Base-by-base conservation (phyloP, 2,329 filamentous ascomycete species). In the Calonectria ilicicola region DNA sequence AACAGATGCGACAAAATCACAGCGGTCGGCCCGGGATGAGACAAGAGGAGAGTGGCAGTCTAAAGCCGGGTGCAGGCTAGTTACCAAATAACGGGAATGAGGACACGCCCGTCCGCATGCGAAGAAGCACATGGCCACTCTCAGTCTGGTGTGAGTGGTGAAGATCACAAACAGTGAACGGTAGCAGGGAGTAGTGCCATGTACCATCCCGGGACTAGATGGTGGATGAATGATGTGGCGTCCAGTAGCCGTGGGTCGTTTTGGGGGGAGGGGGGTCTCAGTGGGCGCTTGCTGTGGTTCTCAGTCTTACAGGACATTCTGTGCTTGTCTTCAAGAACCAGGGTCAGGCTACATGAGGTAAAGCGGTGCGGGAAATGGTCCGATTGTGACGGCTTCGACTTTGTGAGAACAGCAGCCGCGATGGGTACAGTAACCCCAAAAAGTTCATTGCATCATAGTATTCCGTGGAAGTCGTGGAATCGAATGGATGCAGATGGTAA, bases 311-410 rank as follows among this genome's bases (percentile, higher is more conserved):
- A 60, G 32, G 35, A 38, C 21, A 58, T 56, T 60, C 40, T 67
- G 5, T 62, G 64, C 49, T 38, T 47, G 67, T 68, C 49, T 65
- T 42, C 46, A 47, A 40, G 10, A 9, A 35, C 53, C 32, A 27
- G 44, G 58, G 46, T 75, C 75, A 78, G 51, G 42, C 76, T 79
- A 49, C 56, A 79, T 74, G 62, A 68, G 74, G 78, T 17, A 65
- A 79, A 76, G 76, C 66, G 67, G 74, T 60, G 19, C 44, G 63
- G 65, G 21, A 64, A 72, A 79, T 79, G 78, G 78, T 77, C 74
- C 75, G 78, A 79, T 79, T 77, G 71, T 75, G 78, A 78, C 65
- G 70, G 60, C 60, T 69, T 72, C 49, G 63, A 62, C 56, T 71
- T 32, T 46, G 67, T 75, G 53, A 66, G 69, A 69, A 44, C 70